phyloP scores from a whole-genome alignment of 176 grass and related monocot genomes.

The Aegilops sharonensis region DNA sequence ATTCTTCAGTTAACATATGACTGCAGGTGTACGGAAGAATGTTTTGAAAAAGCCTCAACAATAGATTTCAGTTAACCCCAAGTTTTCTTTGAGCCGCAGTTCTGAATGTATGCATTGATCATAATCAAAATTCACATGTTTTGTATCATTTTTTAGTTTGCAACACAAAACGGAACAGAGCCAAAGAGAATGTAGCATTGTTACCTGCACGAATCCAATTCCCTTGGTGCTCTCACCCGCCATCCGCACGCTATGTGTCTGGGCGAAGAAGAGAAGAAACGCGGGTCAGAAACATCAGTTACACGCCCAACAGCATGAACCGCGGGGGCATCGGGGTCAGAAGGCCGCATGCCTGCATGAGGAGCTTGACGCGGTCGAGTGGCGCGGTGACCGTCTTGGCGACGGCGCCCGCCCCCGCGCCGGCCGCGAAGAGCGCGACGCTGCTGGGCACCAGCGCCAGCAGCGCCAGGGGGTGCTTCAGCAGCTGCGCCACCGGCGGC shows the following conservation, averaged over 20 bases:
- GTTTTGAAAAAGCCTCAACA: background rate
- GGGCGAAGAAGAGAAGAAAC: background rate
- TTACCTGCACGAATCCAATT: slow-evolving; percentile 75
- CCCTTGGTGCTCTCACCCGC: slow-evolving; percentile 47
- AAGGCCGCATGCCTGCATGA: slow-evolving; percentile 65
- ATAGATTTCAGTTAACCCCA: background rate
- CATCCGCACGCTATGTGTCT: slow-evolving; percentile 79
- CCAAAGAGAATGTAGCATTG: background rate
- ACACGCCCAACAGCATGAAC: background rate
- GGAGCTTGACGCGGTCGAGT: slow-evolving; percentile 91
- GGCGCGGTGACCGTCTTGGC: slow-evolving; percentile 93
- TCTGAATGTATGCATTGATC: background rate
- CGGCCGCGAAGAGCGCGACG: slow-evolving; percentile 76
- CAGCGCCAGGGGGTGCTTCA: slow-evolving; percentile 72
- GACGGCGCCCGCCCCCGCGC: slow-evolving; percentile 64
- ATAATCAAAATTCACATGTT: background rate
- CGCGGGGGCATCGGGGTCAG: too few relatives aligned
- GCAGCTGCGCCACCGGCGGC: slow-evolving; percentile 55
- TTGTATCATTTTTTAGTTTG: background rate
- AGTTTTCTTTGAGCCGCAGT: background rate
- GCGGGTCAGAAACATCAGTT: background rate
- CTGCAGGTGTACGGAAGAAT: background rate
- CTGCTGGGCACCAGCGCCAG: slow-evolving; percentile 78
- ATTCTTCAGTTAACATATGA: background rate
- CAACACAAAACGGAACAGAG: background rate